A percentile compares a stretch with the other conserved stretches of the same genome.
Conservation (phyloP, 805 yeast species). For the Ogataea degrootiae region DNA sequence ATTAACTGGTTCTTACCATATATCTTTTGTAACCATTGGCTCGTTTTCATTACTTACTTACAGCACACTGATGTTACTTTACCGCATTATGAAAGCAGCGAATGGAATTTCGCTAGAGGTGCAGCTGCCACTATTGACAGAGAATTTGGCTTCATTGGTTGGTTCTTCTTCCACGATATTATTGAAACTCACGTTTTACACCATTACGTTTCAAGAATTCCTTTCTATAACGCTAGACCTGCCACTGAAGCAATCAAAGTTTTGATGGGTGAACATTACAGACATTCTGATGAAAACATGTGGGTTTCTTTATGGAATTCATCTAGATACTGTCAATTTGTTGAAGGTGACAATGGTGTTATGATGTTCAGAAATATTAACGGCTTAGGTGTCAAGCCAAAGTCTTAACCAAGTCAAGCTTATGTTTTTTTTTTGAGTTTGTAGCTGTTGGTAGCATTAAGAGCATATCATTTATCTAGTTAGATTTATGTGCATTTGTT, state of each 20-base stretch:
- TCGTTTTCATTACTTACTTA: constrained; percentile 77
- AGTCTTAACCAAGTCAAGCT: neutral
- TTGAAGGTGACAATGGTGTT: constrained; percentile 67
- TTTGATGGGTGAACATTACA: constrained; percentile 82
- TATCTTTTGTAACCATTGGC: constrained; percentile 83
- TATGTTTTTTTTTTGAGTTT: too few relatives aligned
- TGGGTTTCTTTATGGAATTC: constrained; percentile 60
- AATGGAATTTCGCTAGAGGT: constrained; percentile 86
- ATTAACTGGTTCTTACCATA: constrained; percentile 76
- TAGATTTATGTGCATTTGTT: neutral
- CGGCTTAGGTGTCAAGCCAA: constrained; percentile 43
- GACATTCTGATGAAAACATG: constrained; percentile 65
- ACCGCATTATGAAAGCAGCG: constrained; percentile 72
- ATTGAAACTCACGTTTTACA: constrained; percentile 89
- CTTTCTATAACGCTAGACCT: constrained; percentile 81
- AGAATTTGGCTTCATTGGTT: constrained; percentile 75
- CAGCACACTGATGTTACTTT: constrained; percentile 78
- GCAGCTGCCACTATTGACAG: constrained; percentile 89
- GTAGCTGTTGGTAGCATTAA: too few relatives aligned
- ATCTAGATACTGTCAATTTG: constrained; percentile 65
- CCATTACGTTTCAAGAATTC: constrained; percentile 79
- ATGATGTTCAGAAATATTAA: constrained; percentile 73
- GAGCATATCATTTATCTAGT: too few relatives aligned
- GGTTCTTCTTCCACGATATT: constrained; percentile 78
- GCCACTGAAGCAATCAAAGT: constrained; percentile 74